These are phyloP conservation scores for Centaurea solstitialis DNA, from an alignment of 129 eudicot species.

Conservation along the genomic window DNA sequence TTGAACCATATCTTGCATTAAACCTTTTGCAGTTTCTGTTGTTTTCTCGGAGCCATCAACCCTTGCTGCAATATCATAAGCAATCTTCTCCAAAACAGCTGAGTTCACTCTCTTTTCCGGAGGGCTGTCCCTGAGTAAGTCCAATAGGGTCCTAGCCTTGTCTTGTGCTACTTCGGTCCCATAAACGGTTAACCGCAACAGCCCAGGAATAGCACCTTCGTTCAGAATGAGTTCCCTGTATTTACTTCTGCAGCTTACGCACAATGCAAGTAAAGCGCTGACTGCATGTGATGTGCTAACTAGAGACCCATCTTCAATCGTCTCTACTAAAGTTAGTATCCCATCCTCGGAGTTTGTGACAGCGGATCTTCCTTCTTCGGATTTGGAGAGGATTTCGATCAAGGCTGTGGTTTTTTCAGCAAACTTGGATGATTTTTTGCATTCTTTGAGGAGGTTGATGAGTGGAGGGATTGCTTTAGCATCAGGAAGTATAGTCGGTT, in stretches of 20 bases:
- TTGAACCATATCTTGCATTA: constrained; percentile 70
- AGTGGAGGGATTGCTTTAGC: constrained; percentile 68
- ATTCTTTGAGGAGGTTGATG: constrained; percentile 68
- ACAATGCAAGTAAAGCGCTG: constrained; percentile 64
- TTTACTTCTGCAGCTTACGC: constrained; percentile 55
- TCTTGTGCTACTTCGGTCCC: constrained; percentile 70
- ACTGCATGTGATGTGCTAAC: constrained; percentile 74
- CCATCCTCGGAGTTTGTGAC: constrained; percentile 47
- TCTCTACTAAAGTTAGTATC: constrained; percentile 69
- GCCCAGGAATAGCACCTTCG: constrained; percentile 93
- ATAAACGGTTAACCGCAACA: constrained; percentile 62
- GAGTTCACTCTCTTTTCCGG: constrained; percentile 47
- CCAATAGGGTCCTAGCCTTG: constrained; percentile 64
- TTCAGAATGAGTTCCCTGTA: constrained; percentile 70
- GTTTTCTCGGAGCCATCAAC: constrained; percentile 64
- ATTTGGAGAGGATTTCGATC: constrained; percentile 47
- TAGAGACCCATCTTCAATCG: constrained; percentile 81
- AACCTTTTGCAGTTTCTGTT: constrained; percentile 61
- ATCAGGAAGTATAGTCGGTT: constrained; percentile 38
- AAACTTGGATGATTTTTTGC: constrained; percentile 76
- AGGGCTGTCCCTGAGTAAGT: constrained; percentile 62
- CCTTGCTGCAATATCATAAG: constrained; percentile 50
- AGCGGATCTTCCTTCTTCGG: constrained; percentile 61
- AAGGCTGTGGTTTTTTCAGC: constrained; percentile 79
- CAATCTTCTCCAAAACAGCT: constrained; percentile 61